A percentile compares a stretch with the other conserved stretches of the same genome.
Evolutionary conservation across 345 rosid species (phyloP).

Genomic region (Linum usitatissimum): DNA sequence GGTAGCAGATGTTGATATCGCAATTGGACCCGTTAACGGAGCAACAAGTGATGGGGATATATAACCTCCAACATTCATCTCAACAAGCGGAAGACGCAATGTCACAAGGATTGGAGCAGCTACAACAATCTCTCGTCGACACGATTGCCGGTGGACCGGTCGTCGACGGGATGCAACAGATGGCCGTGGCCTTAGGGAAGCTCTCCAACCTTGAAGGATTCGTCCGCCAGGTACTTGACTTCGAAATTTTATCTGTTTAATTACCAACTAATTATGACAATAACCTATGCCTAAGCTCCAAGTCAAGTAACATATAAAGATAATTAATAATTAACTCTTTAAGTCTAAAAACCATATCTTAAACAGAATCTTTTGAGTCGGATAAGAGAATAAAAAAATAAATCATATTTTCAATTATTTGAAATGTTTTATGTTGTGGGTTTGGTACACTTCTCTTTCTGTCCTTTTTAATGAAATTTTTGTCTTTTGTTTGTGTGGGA

Average conservation of each 20-base stretch:
- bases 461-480: too few relatives aligned
- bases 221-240: slow-evolving; percentile 66
- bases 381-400: too few relatives aligned
- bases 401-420: too few relatives aligned
- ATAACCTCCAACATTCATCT: slow-evolving; percentile 81
- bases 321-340: too few relatives aligned
- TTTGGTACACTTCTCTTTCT: too few relatives aligned
- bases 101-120: slow-evolving; percentile 79
- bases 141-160: slow-evolving; percentile 49
- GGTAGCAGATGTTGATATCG: slow-evolving; percentile 55
- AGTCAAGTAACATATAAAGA: too few relatives aligned
- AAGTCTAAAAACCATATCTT: too few relatives aligned
- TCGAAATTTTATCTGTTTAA: neutral
- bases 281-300: too few relatives aligned
- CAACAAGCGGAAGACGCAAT: slow-evolving; percentile 97
- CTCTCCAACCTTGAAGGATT: slow-evolving; percentile 88
- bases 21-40: slow-evolving; percentile 86
- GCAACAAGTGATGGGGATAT: slow-evolving; percentile 87
- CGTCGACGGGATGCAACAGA: slow-evolving; percentile 81
- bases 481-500: too few relatives aligned
- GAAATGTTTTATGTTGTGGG: too few relatives aligned
- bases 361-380: too few relatives aligned
- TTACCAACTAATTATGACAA: neutral
- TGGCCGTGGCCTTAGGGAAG: slow-evolving; percentile 85
- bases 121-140: slow-evolving; percentile 82